Evolutionary conservation across 2,329 filamentous ascomycete genomes (phyloP).

Genomic region (Trichoderma sp.): DNA sequence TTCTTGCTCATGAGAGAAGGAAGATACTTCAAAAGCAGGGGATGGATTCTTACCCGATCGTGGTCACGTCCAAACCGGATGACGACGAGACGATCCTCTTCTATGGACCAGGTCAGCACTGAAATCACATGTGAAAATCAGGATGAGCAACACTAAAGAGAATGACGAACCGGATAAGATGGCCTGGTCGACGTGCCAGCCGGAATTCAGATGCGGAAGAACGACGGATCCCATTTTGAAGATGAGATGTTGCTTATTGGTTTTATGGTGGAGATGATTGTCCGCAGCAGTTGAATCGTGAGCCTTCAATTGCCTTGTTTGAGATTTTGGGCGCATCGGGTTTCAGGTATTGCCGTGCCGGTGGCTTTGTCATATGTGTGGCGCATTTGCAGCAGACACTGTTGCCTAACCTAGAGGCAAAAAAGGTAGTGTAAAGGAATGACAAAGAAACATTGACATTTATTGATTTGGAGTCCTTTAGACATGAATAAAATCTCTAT

Average conservation of each 20-base stretch:
- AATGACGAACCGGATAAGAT: constrained; percentile 49
- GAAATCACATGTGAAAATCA: background rate
- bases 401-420: background rate
- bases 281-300: background rate
- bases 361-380: constrained; percentile 12
- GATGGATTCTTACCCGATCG: constrained; percentile 51
- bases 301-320: background rate
- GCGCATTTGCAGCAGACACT: background rate
- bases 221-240: constrained; percentile 73
- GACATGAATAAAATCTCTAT: background rate
- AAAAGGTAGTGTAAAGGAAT: background rate
- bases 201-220: constrained; percentile 83
- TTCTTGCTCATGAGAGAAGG: background rate
- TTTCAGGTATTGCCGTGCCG: constrained; percentile 15
- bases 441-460: background rate
- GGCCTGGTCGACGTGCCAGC: constrained; percentile 98
- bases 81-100: constrained; percentile 89
- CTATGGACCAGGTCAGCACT: constrained; percentile 41
- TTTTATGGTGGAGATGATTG: background rate
- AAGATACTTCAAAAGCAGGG: too few relatives aligned
- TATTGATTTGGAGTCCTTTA: too few relatives aligned
- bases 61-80: constrained; percentile 90
- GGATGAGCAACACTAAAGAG: background rate
- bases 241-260: background rate
- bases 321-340: constrained; percentile 10